Conservation (phyloP, 2,329 filamentous ascomycete genomes). For the Blastomyces gilchristii region DNA sequence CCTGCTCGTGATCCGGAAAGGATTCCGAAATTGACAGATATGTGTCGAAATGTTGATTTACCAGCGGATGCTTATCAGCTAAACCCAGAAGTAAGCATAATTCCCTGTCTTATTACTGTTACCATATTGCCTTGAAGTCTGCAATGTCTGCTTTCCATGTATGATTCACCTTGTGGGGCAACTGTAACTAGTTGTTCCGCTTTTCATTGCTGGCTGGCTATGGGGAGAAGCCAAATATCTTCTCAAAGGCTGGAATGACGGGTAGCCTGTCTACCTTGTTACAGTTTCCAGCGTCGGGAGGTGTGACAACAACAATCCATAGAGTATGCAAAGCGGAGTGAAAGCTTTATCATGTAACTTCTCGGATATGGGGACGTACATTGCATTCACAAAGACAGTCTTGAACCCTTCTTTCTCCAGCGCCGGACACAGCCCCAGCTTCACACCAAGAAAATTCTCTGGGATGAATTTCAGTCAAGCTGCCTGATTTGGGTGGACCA, state of each 20-base stretch:
- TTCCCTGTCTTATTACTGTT: neutral
- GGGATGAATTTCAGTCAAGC: neutral
- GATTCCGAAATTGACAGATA: conserved; percentile 4
- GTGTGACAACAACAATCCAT: neutral
- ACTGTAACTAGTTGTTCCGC: neutral
- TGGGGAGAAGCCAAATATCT: neutral
- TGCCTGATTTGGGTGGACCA: neutral
- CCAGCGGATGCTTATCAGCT: conserved; percentile 6
- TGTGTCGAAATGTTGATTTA: conserved; percentile 14
- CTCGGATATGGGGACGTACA: neutral
- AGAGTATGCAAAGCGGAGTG: neutral
- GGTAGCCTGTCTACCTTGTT: neutral
- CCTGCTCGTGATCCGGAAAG: neutral
- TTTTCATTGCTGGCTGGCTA: neutral
- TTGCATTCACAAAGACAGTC: neutral
- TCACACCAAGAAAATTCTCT: neutral
- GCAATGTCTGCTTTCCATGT: neutral
- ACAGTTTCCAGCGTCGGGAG: neutral
- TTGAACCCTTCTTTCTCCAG: neutral
- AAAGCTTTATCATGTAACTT: neutral
- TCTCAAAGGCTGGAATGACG: neutral
- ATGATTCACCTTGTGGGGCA: neutral
- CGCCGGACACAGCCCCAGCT: neutral
- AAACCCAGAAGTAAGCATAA: neutral
- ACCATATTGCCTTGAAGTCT: neutral